Conservation (phyloP, 331 rosid species). For the Rosa hybrid region DNA sequence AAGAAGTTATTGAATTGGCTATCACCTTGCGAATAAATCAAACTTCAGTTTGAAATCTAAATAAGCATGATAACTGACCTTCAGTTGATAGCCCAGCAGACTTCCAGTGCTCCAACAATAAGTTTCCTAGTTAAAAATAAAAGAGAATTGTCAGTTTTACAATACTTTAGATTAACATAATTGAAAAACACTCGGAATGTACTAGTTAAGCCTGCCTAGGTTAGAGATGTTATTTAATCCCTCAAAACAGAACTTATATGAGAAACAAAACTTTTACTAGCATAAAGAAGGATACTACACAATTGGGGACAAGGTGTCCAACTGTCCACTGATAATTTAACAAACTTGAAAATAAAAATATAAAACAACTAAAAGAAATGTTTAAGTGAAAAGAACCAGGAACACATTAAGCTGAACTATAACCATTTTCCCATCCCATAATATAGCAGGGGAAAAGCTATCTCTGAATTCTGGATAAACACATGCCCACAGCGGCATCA, state of each 20-base stretch:
- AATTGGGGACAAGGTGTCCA: too few relatives aligned
- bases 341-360: too few relatives aligned
- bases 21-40: too few relatives aligned
- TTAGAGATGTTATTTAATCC: background rate
- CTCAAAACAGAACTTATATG: too few relatives aligned
- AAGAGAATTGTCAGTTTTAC: slow-evolving; percentile 6
- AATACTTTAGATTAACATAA: background rate
- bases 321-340: too few relatives aligned
- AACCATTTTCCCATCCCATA: background rate
- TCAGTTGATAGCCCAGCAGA: slow-evolving; percentile 64
- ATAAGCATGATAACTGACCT: slow-evolving; percentile 42
- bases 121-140: slow-evolving; percentile 49
- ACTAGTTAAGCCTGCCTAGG: background rate
- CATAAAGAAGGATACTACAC: too few relatives aligned
- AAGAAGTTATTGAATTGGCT: background rate
- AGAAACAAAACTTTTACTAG: too few relatives aligned
- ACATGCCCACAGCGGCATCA: too few relatives aligned
- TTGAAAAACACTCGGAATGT: background rate
- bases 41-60: background rate
- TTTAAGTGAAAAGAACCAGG: background rate
- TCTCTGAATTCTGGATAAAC: too few relatives aligned
- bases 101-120: slow-evolving; percentile 76
- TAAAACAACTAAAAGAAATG: too few relatives aligned
- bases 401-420: background rate
- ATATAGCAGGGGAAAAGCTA: background rate